These are phyloP conservation scores for Pinus taeda DNA, from an alignment of 75 land plant species.

Conservation along the genomic window DNA sequence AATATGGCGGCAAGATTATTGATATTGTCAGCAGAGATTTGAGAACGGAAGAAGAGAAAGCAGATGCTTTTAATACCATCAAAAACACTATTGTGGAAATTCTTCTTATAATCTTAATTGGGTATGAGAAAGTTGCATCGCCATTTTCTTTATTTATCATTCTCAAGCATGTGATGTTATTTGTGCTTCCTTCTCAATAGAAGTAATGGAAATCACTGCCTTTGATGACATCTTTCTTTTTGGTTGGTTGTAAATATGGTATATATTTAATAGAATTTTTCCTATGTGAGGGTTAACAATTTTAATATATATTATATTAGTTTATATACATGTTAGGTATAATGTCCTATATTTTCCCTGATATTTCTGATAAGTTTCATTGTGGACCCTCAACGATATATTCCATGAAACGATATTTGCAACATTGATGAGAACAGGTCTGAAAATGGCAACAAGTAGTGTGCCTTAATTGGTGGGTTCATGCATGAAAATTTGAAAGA, in stretches of 20 bases:
- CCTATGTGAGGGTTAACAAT: background rate
- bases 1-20: slow-evolving; percentile 89
- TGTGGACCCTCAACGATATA: too few species aligned
- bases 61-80: slow-evolving; percentile 64
- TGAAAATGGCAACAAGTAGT: too few species aligned
- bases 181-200: background rate
- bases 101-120: slow-evolving; percentile 67
- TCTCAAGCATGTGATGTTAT: background rate
- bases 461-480: too few species aligned
- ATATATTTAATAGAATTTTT: background rate
- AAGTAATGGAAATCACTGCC: background rate
- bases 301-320: too few species aligned
- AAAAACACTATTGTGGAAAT: slow-evolving; percentile 64
- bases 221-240: background rate
- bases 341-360: too few species aligned
- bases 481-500: too few species aligned
- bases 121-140: slow-evolving; percentile 46
- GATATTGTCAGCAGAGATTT: slow-evolving; percentile 84
- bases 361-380: too few species aligned
- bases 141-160: slow-evolving; percentile 1
- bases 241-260: background rate
- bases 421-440: too few species aligned
- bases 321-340: too few species aligned
- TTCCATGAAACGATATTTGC: too few species aligned
- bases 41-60: slow-evolving; percentile 57